Base-by-base conservation (phyloP, 345 rosid genomes). In the Zanthoxylum bungeanum region DNA sequence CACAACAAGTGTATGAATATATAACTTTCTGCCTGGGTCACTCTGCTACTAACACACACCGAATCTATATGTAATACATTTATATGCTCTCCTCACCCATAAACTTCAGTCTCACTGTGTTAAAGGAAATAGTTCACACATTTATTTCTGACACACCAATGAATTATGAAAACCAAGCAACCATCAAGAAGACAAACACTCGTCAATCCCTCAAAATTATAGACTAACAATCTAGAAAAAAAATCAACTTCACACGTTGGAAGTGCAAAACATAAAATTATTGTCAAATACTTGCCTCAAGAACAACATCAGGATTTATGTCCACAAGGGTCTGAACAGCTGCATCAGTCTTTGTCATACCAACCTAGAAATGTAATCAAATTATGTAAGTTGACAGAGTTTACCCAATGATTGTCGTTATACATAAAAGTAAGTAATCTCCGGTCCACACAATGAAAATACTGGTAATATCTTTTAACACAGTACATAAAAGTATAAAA, bases 341-440 rank as follows among this genome's bases (percentile, higher is more conserved):
- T 73, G 97, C 98, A 87, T 94, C 98, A 49, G 98, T 94, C 88
- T 92, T 94, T 75, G 97, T 90, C 98, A 94, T 92, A 63, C 97
- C 97, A 86, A 73, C 91, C 98, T 94, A 74, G 16, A 47, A 66
- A 64, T 70, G 63, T 59, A 58, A 61, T 16, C 63, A 64, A 52
- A 71, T 60, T 27, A 55, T 31, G 34, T 36, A 28, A 64, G 34
- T 52, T 39, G 52, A 63, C 2, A 44, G n/a, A 39, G 56, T 59
- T 14, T 44, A 40, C 40, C 10, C 63, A 56, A 68, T 34, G 59
- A 51, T 64, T 47, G 12, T 57, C 46, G 42, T 5, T 17, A 25
- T 27, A 67, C 21, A 34, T 34, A 37, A 28, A 55, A 22, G 27
- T 14, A 50, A n/a, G 44, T 40, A 34, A 56, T 55, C 47, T 31